phyloP scores from a whole-genome alignment of 352 stramenopile species.

The Nothophytophthora sp. region DNA sequence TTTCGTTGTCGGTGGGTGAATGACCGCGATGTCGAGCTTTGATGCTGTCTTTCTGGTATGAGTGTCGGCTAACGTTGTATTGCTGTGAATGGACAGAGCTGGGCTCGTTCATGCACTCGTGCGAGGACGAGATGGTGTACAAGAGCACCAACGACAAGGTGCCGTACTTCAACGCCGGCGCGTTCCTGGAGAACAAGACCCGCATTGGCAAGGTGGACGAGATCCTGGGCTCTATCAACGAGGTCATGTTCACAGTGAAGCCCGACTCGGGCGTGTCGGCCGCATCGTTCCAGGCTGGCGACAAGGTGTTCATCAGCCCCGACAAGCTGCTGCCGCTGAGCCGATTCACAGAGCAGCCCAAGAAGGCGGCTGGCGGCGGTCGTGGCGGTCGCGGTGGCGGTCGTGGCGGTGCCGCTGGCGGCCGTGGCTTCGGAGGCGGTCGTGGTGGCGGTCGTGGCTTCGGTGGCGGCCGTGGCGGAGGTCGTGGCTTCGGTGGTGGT shows the following conservation, averaged over 20 bases:
- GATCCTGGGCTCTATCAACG: constrained; percentile 97
- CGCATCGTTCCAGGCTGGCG: constrained; percentile 95
- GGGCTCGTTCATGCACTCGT: constrained; percentile 96
- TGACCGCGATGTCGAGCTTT: too few relatives aligned
- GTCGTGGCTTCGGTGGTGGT: constrained; percentile 35
- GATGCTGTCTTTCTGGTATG: too few relatives aligned
- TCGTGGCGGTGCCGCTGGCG: constrained; percentile 40
- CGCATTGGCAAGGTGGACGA: constrained; percentile 99
- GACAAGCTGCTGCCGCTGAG: constrained; percentile 97
- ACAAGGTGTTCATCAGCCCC: constrained; percentile 98
- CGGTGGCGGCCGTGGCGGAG: too few relatives aligned
- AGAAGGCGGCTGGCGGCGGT: constrained; percentile 49
- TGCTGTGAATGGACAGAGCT: constrained; percentile 72
- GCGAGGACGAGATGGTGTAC: constrained; percentile 98
- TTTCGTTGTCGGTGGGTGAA: constrained; percentile 64
- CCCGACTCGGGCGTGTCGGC: constrained; percentile 94
- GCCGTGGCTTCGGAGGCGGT: constrained; percentile 29
- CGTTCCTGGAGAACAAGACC: constrained; percentile 99
- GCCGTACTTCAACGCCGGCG: constrained; percentile 98
- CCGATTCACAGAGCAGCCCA: constrained; percentile 95
- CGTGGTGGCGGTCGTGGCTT: constrained; percentile 30
- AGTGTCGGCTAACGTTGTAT: too few relatives aligned
- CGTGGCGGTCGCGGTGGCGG: constrained; percentile 47
- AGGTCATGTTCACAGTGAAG: constrained; percentile 98
- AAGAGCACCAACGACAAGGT: constrained; percentile 96